Percentiles rank a stretch among this genome's conserved stretches.
Conservation (phyloP, 176 grass and related monocot genomes). For the Aegilops bicornis region DNA sequence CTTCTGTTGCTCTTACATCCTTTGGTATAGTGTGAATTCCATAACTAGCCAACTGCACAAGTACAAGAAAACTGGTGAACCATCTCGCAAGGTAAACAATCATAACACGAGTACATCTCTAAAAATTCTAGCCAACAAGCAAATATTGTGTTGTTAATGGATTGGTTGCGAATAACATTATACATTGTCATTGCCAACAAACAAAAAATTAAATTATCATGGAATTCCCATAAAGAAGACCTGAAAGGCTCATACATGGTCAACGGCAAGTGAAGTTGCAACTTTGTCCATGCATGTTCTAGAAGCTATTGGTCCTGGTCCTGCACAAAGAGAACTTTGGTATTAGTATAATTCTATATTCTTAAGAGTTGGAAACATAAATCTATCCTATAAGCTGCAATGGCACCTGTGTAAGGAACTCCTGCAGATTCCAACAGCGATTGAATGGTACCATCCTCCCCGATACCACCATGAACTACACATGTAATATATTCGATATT, state of each 20-base stretch:
- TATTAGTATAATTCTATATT: slow-evolving; percentile 23
- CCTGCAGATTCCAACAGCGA: slow-evolving; percentile 73
- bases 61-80: slow-evolving; percentile 19
- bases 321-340: slow-evolving; percentile 41
- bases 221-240: slow-evolving; percentile 15
- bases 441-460: slow-evolving; percentile 96
- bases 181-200: not conserved
- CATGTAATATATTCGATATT: slow-evolving; percentile 31
- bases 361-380: slow-evolving; percentile 8
- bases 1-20: slow-evolving; percentile 60
- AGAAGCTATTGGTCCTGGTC: slow-evolving; percentile 79
- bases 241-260: slow-evolving; percentile 61
- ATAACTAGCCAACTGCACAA: slow-evolving; percentile 54
- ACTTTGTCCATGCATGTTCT: slow-evolving; percentile 97
- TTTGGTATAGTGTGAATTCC: slow-evolving; percentile 90
- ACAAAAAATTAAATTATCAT: not conserved
- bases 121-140: not conserved
- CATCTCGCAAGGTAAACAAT: not conserved
- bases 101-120: not conserved
- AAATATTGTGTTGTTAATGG: not conserved
- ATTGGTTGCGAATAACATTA: slow-evolving; percentile 13
- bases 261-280: slow-evolving; percentile 65
- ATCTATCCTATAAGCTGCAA: not conserved
- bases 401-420: slow-evolving; percentile 85
- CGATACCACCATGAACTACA: slow-evolving; percentile 98